Conservation (phyloP, 192 early-diverging fungal genomes). For the Backusella sp. region DNA sequence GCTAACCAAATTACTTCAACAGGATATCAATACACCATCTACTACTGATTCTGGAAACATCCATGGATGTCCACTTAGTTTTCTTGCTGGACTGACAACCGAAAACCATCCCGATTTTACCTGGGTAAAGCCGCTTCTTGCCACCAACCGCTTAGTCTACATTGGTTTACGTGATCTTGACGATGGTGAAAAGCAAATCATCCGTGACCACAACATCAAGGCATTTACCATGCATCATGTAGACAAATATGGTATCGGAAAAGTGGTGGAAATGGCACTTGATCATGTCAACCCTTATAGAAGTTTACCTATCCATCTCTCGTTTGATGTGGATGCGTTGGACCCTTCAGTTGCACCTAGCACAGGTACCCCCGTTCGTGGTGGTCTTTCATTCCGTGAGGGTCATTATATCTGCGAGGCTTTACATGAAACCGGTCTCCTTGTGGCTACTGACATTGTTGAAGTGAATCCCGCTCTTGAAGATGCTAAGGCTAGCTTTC, state of each 20-base stretch:
- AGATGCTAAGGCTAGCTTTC: constrained; percentile 68
- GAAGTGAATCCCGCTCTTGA: constrained; percentile 93
- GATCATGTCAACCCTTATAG: constrained; percentile 80
- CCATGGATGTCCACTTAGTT: constrained; percentile 94
- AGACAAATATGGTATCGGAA: constrained; percentile 90
- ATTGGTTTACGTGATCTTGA: constrained; percentile 97
- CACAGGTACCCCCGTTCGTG: constrained; percentile 94
- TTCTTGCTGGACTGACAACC: constrained; percentile 77
- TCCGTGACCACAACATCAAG: constrained; percentile 82
- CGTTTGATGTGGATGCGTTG: constrained; percentile 94
- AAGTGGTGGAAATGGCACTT: constrained; percentile 89
- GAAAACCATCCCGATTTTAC: constrained; percentile 61
- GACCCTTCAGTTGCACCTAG: constrained; percentile 93
- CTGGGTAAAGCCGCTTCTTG: constrained; percentile 82
- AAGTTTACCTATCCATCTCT: constrained; percentile 80
- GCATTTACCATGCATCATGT: constrained; percentile 97
- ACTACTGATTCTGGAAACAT: constrained; percentile 89
- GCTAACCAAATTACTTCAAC: not conserved
- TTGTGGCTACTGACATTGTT: constrained; percentile 91
- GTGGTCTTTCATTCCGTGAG: constrained; percentile 93
- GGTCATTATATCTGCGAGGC: constrained; percentile 97
- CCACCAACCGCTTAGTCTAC: constrained; percentile 80
- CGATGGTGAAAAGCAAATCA: constrained; percentile 79
- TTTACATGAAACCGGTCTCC: constrained; percentile 79
- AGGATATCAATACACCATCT: constrained; percentile 90